Evolutionary conservation across 768 basidiomycete genomes (phyloP), one percentile per base, ranked within the genome.

Genomic region (Trametes elegans): DNA sequence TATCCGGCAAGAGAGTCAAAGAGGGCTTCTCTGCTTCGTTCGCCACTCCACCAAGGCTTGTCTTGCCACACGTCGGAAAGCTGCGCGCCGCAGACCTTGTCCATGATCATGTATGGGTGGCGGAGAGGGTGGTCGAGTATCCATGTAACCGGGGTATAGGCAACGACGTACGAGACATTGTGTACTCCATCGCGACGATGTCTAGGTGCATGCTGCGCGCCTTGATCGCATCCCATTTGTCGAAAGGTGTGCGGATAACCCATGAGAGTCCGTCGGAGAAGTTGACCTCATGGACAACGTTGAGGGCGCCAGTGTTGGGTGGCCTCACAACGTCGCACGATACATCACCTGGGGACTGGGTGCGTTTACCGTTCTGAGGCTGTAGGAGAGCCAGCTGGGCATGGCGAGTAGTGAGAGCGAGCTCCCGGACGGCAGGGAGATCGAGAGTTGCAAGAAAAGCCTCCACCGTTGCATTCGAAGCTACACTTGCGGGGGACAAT

Each of bases 141-240:
- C 46, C 61, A 49, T 62, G 62, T 7, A 64, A 14, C 16, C 55
- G 21, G 18, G 63, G 63, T 16, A 64, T 48, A 40, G 63, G 63
- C 13, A 64, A 3, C 3, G 44, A 39, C 7, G 53, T 54, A 5
- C 24, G 43, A 7, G 35, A 36, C 7, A 19, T 19, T n/a, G 47
- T 40, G 36, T 54, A 54, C n/a, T 54, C 18, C 19, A 54, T 26
- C 8, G 35, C 43, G 14, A 46, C 3, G 18, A 54, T 39, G 44
- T 54, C 53, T 2, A 32, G 35, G 8, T 39, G 18, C 53, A 54
- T 54, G 18, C 19, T 24, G 7, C 49, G 49, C 11, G 34, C 34
- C 8, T 38, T 4, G 24, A 29, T 27, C n/a, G 34, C 9, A 2
- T 18, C 21, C 51, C 51, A 53, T 38, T 43, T 13, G 2, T 41